A percentile compares a stretch with the other conserved stretches of the same genome.
phyloP scores from a whole-genome alignment of 2,329 filamentous ascomycete genomes.

The Aureobasidium namibiae region DNA sequence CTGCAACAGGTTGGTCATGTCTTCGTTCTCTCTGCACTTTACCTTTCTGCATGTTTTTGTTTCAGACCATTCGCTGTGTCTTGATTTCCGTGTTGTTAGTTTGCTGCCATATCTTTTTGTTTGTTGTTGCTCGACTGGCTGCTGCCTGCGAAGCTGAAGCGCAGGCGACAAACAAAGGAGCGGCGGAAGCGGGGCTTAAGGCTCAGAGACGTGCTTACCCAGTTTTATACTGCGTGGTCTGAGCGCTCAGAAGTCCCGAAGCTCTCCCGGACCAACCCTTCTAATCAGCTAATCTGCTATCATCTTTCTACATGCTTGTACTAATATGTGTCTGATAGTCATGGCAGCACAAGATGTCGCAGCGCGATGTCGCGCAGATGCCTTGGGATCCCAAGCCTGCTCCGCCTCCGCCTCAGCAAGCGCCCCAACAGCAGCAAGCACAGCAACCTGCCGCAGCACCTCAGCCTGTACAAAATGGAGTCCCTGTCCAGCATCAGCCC shows the following conservation, averaged over 20 bases:
- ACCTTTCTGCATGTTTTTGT: background rate
- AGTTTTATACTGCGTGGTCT: slow-evolving; percentile 11
- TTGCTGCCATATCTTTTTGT: background rate
- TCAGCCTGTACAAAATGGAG: slow-evolving; percentile 33
- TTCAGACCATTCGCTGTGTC: background rate
- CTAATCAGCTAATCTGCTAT: slow-evolving; percentile 10
- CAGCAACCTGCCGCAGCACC: slow-evolving; percentile 22
- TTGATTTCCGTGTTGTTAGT: background rate
- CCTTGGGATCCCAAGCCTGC: slow-evolving; percentile 90
- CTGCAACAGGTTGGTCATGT: slow-evolving; percentile 63
- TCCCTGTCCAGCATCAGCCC: slow-evolving; percentile 20
- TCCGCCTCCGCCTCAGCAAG: slow-evolving; percentile 35
- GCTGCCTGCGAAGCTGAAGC: slow-evolving; percentile 11
- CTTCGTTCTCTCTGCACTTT: slow-evolving; percentile 15
- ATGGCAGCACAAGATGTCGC: slow-evolving; percentile 88
- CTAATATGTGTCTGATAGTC: slow-evolving; percentile 46
- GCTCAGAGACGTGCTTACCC: background rate
- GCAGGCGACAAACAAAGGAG: background rate
- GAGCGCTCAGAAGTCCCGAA: background rate
- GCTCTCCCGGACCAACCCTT: background rate
- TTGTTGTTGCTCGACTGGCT: background rate
- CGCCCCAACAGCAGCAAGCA: slow-evolving; percentile 22
- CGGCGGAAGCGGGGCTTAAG: slow-evolving; percentile 14
- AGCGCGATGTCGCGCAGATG: slow-evolving; percentile 76
- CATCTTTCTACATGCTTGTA: background rate